Evolutionary conservation across 495 filamentous ascomycete species (phyloP), one percentile per base, ranked within the genome.

Genomic region (Aspergillus coremiiformis): DNA sequence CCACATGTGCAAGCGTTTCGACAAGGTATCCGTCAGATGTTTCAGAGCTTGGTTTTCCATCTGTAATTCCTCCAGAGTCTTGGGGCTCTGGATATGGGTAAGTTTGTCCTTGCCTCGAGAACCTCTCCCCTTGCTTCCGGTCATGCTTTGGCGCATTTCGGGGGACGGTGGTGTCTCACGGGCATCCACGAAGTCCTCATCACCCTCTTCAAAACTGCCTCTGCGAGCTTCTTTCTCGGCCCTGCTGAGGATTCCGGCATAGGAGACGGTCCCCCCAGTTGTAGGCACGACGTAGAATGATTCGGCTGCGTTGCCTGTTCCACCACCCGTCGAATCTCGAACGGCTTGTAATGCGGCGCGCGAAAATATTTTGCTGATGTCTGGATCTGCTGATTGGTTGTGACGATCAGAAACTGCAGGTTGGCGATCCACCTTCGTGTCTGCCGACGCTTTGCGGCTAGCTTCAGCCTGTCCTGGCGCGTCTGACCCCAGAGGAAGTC

Each of bases 281-380:
- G 86, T 84, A 8, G 92, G 93, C 0, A 98, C 93, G 1, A 98
- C 87, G 62, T 96, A 96, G 73, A 97, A 98, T 23, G 85, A 90
- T 62, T 96, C 90, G 30, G 82, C 81, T 17, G 83, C 69, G 21
- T 66, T 72, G 19, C 58, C 66, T 22, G 70, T 68, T 20, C 67
- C 59, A 5, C 69, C 67, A 1, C 68, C 68, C 4, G 71, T 63
- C 11, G 77, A 73, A 39, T 84, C 82, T 8, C 69, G 70, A 42
- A 85, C 71, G 10, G 89, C 87, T 24, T 82, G 78, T 39, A 96
- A 76, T 5, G 90, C 87, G 11, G 90, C 86, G 49, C 78, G 80
- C 4, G 89, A 94, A 68, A 90, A 91, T 27, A 90, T 73, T 33
- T 80, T 83, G 50, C 73, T 80, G 22, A 91, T 75, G 50, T 96